These are phyloP conservation scores for Petunia hybrid DNA, from an alignment of 305 asterid species.

Conservation along the genomic window DNA sequence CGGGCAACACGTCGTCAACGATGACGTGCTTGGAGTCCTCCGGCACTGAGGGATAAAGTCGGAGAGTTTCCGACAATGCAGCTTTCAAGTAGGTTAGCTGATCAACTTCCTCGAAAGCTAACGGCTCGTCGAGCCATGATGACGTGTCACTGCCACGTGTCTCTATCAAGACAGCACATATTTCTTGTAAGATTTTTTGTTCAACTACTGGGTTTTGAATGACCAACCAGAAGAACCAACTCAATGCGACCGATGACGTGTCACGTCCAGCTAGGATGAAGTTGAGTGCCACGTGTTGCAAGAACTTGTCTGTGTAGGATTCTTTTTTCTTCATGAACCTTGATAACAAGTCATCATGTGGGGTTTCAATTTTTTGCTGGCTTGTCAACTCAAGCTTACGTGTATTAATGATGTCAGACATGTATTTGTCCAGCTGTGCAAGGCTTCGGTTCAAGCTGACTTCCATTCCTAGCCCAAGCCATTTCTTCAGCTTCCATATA, in stretches of 20 bases:
- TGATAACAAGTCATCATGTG: conserved; percentile 78
- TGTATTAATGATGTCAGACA: conserved; percentile 62
- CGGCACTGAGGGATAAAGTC: conserved; percentile 91
- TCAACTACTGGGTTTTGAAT: conserved; percentile 72
- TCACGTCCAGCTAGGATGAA: conserved; percentile 96
- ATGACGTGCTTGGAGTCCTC: conserved; percentile 89
- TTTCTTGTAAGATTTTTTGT: conserved; percentile 60
- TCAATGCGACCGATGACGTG: conserved; percentile 89
- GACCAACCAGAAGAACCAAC: conserved; percentile 93
- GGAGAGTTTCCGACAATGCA: conserved; percentile 78
- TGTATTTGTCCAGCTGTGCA: conserved; percentile 67
- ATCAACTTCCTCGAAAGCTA: conserved; percentile 77
- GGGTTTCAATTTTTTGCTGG: conserved; percentile 58
- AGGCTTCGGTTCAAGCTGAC: conserved; percentile 82
- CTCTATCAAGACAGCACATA: conserved; percentile 65
- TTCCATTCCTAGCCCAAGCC: conserved; percentile 92
- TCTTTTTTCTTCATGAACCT: conserved; percentile 93
- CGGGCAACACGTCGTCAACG: conserved; percentile 77
- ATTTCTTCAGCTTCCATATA: conserved; percentile 83
- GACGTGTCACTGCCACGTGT: conserved; percentile 65
- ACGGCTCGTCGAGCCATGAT: conserved; percentile 65
- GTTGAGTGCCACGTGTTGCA: conserved; percentile 89
- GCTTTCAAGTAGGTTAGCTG: conserved; percentile 74
- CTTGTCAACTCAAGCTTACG: conserved; percentile 73
- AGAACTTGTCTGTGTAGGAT: conserved; percentile 68